A percentile compares a stretch with the other conserved stretches of the same genome.
Conservation (phyloP, 1,139 yeast genomes). For the Blastobotrys indianensis region DNA sequence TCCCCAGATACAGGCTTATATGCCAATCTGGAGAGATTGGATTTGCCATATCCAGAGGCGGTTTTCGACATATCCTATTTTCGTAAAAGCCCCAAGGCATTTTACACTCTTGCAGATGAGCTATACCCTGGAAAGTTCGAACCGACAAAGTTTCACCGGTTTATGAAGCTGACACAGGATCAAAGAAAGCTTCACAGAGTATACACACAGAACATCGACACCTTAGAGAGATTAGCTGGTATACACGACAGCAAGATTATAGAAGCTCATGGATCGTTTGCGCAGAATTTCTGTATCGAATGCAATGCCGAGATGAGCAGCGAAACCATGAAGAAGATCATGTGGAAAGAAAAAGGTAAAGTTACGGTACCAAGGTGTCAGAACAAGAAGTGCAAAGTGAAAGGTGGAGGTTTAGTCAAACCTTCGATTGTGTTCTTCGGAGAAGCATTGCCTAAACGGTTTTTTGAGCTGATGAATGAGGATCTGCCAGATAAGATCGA, state of each 20-base stretch:
- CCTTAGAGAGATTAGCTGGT: slow-evolving; percentile 83
- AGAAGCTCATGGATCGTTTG: slow-evolving; percentile 96
- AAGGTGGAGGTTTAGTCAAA: slow-evolving; percentile 58
- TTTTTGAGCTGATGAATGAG: slow-evolving; percentile 52
- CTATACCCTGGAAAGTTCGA: slow-evolving; percentile 80
- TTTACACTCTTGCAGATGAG: slow-evolving; percentile 77
- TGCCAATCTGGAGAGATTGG: slow-evolving; percentile 65
- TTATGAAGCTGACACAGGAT: slow-evolving; percentile 62
- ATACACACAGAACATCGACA: slow-evolving; percentile 90
- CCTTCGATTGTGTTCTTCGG: slow-evolving; percentile 95
- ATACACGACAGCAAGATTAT: slow-evolving; percentile 57
- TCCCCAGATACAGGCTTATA: slow-evolving; percentile 89
- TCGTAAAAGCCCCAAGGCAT: slow-evolving; percentile 68
- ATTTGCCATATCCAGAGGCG: slow-evolving; percentile 90
- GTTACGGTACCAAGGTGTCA: slow-evolving; percentile 52
- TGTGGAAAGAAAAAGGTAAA: slow-evolving; percentile 31
- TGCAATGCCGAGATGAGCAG: slow-evolving; percentile 55
- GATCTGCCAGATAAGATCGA: slow-evolving; percentile 54
- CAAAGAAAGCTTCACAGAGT: slow-evolving; percentile 58
- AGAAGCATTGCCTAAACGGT: slow-evolving; percentile 65
- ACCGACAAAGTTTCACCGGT: slow-evolving; percentile 76
- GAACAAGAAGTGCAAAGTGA: slow-evolving; percentile 32
- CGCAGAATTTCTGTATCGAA: slow-evolving; percentile 71
- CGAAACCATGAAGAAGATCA: slow-evolving; percentile 43
- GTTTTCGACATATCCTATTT: slow-evolving; percentile 88